A percentile compares a stretch with the other conserved stretches of the same genome.
Conservation (phyloP, 805 yeast species). For the Hanseniaspora mollemarum region DNA sequence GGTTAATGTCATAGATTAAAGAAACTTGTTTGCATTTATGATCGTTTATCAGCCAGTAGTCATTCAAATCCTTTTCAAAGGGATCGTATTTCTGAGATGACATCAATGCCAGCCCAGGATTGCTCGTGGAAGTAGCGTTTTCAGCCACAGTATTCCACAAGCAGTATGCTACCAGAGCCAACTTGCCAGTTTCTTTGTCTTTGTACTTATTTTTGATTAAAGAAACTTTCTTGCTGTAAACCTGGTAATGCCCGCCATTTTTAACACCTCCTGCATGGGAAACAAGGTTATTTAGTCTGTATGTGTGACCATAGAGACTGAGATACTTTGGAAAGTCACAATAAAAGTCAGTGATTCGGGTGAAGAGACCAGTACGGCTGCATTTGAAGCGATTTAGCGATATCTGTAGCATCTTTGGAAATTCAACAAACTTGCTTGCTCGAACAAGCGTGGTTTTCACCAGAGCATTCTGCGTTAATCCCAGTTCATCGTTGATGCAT, state of each 20-base stretch:
- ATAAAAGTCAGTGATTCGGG: constrained; percentile 63
- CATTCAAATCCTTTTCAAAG: not conserved
- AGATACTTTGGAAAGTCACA: constrained; percentile 55
- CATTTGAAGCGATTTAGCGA: constrained; percentile 70
- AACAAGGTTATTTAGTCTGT: constrained; percentile 58
- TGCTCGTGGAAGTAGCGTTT: too few species aligned
- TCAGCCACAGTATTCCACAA: not conserved
- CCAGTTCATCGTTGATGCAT: constrained; percentile 37
- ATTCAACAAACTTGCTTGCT: constrained; percentile 45
- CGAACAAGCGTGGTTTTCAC: constrained; percentile 42
- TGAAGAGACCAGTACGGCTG: constrained; percentile 52
- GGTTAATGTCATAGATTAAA: not conserved
- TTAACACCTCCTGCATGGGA: constrained; percentile 83
- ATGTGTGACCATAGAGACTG: constrained; percentile 36
- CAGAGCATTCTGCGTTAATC: not conserved
- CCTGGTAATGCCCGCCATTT: constrained; percentile 74
- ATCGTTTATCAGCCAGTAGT: constrained; percentile 12
- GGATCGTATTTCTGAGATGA: not conserved
- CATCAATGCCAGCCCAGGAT: not conserved
- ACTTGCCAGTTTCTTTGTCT: not conserved
- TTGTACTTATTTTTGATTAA: constrained; percentile 28
- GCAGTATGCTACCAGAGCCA: not conserved
- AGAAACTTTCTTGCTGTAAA: constrained; percentile 66
- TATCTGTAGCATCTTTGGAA: constrained; percentile 64
- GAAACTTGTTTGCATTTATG: not conserved